These are phyloP conservation scores for Fomitopsis serialis DNA, from an alignment of 768 basidiomycete species.

Conservation along the genomic window DNA sequence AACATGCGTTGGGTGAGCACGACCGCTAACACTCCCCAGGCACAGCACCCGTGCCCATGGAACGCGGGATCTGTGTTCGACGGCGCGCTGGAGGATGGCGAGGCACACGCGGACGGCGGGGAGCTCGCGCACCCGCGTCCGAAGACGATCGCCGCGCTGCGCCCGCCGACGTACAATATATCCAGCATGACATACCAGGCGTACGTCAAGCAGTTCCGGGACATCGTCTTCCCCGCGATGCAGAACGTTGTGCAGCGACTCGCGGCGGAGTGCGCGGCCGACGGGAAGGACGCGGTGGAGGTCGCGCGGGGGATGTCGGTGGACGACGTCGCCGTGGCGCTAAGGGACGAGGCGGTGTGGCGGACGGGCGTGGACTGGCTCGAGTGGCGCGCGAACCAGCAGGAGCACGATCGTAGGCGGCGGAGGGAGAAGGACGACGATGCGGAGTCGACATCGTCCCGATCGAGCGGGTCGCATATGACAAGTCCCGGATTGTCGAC, in stretches of 20 bases:
- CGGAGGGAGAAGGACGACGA: constrained; percentile 36
- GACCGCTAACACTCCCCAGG: constrained; percentile 21
- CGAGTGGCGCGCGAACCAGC: constrained; percentile 37
- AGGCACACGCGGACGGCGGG: constrained; percentile 20
- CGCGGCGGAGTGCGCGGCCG: constrained; percentile 55
- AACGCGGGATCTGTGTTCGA: constrained; percentile 19
- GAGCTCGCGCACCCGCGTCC: constrained; percentile 43
- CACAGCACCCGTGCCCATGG: constrained; percentile 61
- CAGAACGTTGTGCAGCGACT: constrained; percentile 61
- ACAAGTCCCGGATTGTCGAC: constrained; percentile 75
- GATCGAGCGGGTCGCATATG: constrained; percentile 47
- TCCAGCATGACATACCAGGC: constrained; percentile 59
- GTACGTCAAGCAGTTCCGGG: constrained; percentile 52
- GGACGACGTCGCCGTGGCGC: constrained; percentile 53
- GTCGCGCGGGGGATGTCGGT: constrained; percentile 48
- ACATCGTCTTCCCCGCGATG: constrained; percentile 61
- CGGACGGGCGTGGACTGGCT: constrained; percentile 71
- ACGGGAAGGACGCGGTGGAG: constrained; percentile 47
- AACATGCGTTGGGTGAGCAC: constrained; percentile 31
- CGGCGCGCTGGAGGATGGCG: constrained; percentile 21
- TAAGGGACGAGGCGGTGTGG: constrained; percentile 63
- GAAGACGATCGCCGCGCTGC: constrained; percentile 41
- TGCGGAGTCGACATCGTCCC: constrained; percentile 44
- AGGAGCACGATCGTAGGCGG: constrained; percentile 19
- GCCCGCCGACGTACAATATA: constrained; percentile 58